Evolutionary conservation across 2,329 filamentous ascomycete species (phyloP), one percentile per base, ranked within the genome.

Genomic region (Cladophialophora carrionii): DNA sequence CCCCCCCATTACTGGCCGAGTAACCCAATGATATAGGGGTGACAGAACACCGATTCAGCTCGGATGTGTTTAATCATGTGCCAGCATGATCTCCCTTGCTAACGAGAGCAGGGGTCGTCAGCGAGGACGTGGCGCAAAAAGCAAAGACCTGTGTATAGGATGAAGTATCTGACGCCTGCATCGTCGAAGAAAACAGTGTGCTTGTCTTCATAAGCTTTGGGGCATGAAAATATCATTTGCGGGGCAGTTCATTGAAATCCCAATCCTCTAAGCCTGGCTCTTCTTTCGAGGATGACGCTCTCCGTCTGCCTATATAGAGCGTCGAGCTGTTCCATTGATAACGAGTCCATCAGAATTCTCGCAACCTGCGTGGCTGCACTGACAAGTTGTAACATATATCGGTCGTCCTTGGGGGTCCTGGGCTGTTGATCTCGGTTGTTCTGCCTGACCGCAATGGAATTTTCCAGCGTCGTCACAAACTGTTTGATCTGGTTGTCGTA

Each of bases 401-500:
- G 85, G 78, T 96, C 91, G 80, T 96, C 91, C 81, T 94, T 95
- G 70, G 93, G 83, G 22, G 90, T 90, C 66, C 91, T 86, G 70
- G 88, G 90, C 78, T 93, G 90, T 55, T 70, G 68, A 46, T 71
- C 70, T 61, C 68, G 64, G 61, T 46, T 66, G 57, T 63, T 68
- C 57, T 69, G 68, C 78, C 93, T 89, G 77, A 92, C 92, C 56
- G 90, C 89, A 73, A 96, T 81, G 55, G 90, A 93, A 78, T 95
- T 96, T 75, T 96, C 91, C 72, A 96, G 80, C 32, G 95, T 90
- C 49, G 91, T 95, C 70, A 95, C 90, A 77, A 96, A 88, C 77
- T 95, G 91, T 79, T 94, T 95, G 79, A 96, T 96, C 79, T 96
- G 91, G 65, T 90, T 90, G 76, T 95, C 91, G 81, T 94, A 95